A percentile compares a stretch with the other conserved stretches of the same genome.
These are phyloP conservation scores for Starmerella scarabaei DNA, from an alignment of 805 yeast species.

Conservation along the genomic window DNA sequence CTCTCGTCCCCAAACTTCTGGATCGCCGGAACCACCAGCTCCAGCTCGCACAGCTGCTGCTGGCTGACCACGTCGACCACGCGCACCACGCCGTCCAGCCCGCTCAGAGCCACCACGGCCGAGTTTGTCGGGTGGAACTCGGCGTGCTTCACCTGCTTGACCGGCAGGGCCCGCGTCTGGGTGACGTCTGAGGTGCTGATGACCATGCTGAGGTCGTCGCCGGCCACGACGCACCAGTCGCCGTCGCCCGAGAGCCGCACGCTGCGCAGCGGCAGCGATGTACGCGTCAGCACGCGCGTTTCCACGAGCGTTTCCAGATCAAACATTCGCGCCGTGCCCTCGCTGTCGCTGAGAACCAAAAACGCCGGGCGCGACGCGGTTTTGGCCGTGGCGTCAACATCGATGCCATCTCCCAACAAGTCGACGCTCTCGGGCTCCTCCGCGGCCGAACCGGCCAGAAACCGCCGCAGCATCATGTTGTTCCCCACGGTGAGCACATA, in stretches of 20 bases:
- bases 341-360: constrained; percentile 35
- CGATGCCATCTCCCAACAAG: constrained; percentile 18
- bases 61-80: constrained; percentile 22
- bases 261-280: constrained; percentile 27
- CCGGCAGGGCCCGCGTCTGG: constrained; percentile 32
- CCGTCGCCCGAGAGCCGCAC: constrained; percentile 28
- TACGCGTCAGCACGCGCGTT: constrained; percentile 21
- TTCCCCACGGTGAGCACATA: constrained; percentile 28
- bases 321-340: constrained; percentile 29
- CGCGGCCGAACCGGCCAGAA: constrained; percentile 20
- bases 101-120: constrained; percentile 23
- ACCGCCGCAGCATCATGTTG: constrained; percentile 27
- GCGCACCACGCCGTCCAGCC: constrained; percentile 27
- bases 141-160: constrained; percentile 36
- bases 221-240: constrained; percentile 27
- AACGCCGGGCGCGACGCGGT: constrained; percentile 3
- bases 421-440: constrained; percentile 28
- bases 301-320: constrained; percentile 18
- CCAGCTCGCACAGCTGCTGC: constrained; percentile 20
- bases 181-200: constrained; percentile 27
- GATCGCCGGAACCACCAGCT: constrained; percentile 23
- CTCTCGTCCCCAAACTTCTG: constrained; percentile 28
- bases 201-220: constrained; percentile 26
- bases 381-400: constrained; percentile 20
- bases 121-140: constrained; percentile 28